Percentiles rank a stretch among this genome's conserved stretches.
These are phyloP conservation scores for Gnomoniopsis sp. DNA, from an alignment of 2,329 filamentous ascomycete genomes.

Conservation along the genomic window DNA sequence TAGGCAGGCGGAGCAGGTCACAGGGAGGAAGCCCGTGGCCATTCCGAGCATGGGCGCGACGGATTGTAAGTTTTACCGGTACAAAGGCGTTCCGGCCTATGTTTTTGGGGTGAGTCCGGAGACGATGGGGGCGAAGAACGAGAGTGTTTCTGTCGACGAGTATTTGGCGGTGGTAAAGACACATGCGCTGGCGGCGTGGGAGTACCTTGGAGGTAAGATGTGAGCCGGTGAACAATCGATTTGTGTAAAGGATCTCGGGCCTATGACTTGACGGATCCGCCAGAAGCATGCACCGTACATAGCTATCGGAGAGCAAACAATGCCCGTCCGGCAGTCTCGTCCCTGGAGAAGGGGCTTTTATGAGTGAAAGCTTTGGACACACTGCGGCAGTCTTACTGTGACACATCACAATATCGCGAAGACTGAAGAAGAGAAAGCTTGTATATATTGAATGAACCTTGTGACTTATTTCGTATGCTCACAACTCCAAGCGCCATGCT, in stretches of 20 bases:
- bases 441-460: neutral
- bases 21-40: slow-evolving; percentile 19
- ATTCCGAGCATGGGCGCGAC: slow-evolving; percentile 37
- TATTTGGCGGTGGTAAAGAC: slow-evolving; percentile 29
- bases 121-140: slow-evolving; percentile 26
- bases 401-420: neutral
- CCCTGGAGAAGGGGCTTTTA: too few relatives aligned
- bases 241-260: too few relatives aligned
- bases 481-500: slow-evolving; percentile 8
- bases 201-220: slow-evolving; percentile 17
- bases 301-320: too few relatives aligned
- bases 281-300: too few relatives aligned
- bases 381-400: neutral
- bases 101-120: slow-evolving; percentile 28
- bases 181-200: slow-evolving; percentile 28
- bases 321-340: too few relatives aligned
- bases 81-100: slow-evolving; percentile 33
- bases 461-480: neutral
- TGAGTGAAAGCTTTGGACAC: too few relatives aligned
- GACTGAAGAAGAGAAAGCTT: neutral
- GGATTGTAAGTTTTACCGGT: slow-evolving; percentile 38
- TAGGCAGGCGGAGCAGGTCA: slow-evolving; percentile 23
- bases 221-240: neutral
- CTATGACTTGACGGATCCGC: too few relatives aligned
- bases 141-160: slow-evolving; percentile 26